Base-by-base conservation (phyloP, 352 stramenopile genomes). In the Phytopythium helicoides region DNA sequence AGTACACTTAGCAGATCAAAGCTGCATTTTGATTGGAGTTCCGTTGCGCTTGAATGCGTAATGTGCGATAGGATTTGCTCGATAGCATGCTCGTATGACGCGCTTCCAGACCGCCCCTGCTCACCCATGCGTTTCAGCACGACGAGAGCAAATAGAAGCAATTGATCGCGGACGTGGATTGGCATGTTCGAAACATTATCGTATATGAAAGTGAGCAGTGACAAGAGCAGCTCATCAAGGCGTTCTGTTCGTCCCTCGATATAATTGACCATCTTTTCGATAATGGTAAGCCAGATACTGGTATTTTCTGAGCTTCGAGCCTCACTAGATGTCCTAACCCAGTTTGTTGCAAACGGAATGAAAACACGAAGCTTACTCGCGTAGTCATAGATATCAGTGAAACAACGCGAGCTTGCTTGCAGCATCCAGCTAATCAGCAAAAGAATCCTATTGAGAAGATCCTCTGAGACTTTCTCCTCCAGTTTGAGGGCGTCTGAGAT, bases 71-170 rank as follows among this genome's bases (percentile, higher is more conserved):
- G 50, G 37, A 90, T 73, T 23, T 73, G 61, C 37, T 87, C 69
- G 22, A 88, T 73, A 3, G 76, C 62, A 9, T 76, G 59, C 54
- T 90, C 79, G 35, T 85, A 90, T 5, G 72, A 64, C 8, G 52
- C 54, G 38, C 66, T 76, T 4, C 61, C 73, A 16, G 72, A 59
- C n/a, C 81, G 58, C 3, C 68, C 66, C 36, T 78, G 65, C 12
- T 87, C 72, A 3, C 79, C 72, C 31, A 79, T 68, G 0, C 74
- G 72, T 33, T 90, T 78, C 25, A 90, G 36, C n/a, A 79, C 59
- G 31, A 81, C 41, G 0, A 90, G 47, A 18, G 84, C 65, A 23
- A 63, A 79, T 18, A 90, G 49, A 22, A 88, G 44, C 35, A 89
- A 33, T 21, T 67, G 71, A 46, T 69, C 67, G 16, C 75, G 74